Percentiles rank a stretch among this genome's conserved stretches.
Evolutionary conservation across 805 yeast species (phyloP).

Genomic region (Diddensiella santjacobensis): DNA sequence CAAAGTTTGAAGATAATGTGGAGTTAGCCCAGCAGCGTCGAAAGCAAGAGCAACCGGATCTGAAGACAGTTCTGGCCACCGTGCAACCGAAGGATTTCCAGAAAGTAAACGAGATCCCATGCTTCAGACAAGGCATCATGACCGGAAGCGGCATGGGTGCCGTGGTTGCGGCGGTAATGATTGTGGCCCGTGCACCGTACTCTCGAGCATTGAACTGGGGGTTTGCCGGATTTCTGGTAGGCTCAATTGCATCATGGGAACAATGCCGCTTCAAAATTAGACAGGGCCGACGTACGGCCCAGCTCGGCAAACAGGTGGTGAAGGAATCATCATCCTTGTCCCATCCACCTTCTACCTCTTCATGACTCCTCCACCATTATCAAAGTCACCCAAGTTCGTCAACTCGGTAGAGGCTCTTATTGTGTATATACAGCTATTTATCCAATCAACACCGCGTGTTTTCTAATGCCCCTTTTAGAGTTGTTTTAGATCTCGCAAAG

Average conservation of each 20-base stretch:
- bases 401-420: not conserved
- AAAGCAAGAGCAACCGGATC: slow-evolving; percentile 10
- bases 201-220: slow-evolving; percentile 74
- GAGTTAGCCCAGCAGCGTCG: slow-evolving; percentile 16
- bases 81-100: slow-evolving; percentile 32
- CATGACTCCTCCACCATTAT: not conserved
- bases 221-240: slow-evolving; percentile 71
- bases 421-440: not conserved
- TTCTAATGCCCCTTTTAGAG: not conserved
- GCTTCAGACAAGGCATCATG: slow-evolving; percentile 36
- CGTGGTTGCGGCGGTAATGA: slow-evolving; percentile 30
- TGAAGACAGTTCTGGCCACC: slow-evolving; percentile 22
- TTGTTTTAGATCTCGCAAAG: not conserved
- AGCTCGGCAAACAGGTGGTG: slow-evolving; percentile 48
- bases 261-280: slow-evolving; percentile 76
- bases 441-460: no score
- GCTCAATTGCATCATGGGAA: slow-evolving; percentile 86
- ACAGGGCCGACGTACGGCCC: slow-evolving; percentile 62
- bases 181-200: slow-evolving; percentile 23
- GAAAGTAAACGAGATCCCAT: slow-evolving; percentile 32
- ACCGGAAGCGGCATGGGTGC: slow-evolving; percentile 34
- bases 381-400: not conserved
- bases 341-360: not conserved
- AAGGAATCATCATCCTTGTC: not conserved
- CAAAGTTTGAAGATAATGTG: slow-evolving; percentile 29